Percentiles rank a stretch among this genome's conserved stretches.
These are phyloP conservation scores for Salix suchowensis DNA, from an alignment of 345 rosid species.

Conservation along the genomic window DNA sequence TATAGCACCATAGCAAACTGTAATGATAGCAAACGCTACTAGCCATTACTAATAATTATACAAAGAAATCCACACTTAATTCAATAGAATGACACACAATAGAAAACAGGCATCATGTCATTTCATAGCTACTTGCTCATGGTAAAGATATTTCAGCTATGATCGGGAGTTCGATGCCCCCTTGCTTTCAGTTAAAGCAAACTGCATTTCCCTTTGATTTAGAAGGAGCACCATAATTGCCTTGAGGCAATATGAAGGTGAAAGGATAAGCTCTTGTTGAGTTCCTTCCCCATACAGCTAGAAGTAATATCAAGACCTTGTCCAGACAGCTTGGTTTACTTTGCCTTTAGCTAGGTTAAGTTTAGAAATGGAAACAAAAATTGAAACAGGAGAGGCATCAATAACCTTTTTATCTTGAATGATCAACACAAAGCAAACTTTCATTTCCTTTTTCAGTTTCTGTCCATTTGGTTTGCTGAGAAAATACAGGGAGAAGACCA, in stretches of 20 bases:
- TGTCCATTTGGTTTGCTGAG: conserved; percentile 44
- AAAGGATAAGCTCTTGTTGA: not conserved
- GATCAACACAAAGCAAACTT: conserved; percentile 35
- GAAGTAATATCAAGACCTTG: not conserved
- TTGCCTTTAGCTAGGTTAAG: not conserved
- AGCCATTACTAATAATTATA: not conserved
- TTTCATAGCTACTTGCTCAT: not conserved
- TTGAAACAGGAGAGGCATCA: conserved; percentile 9
- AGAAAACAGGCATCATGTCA: not conserved
- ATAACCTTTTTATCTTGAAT: conserved; percentile 37
- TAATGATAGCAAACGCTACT: not conserved
- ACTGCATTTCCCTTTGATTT: not conserved
- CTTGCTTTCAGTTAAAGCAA: not conserved
- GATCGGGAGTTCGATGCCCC: not conserved
- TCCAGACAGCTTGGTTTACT: not conserved
- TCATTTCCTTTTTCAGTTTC: conserved; percentile 37
- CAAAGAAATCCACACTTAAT: not conserved
- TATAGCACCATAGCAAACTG: not conserved
- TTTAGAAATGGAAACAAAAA: not conserved
- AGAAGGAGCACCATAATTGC: not conserved
- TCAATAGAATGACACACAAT: not conserved
- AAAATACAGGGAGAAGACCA: conserved; percentile 34
- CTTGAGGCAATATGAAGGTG: not conserved
- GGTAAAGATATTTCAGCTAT: not conserved
- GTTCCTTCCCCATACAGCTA: not conserved